Evolutionary conservation across 2,329 filamentous ascomycete species (phyloP).

Genomic region (Mollisia scopiformis): DNA sequence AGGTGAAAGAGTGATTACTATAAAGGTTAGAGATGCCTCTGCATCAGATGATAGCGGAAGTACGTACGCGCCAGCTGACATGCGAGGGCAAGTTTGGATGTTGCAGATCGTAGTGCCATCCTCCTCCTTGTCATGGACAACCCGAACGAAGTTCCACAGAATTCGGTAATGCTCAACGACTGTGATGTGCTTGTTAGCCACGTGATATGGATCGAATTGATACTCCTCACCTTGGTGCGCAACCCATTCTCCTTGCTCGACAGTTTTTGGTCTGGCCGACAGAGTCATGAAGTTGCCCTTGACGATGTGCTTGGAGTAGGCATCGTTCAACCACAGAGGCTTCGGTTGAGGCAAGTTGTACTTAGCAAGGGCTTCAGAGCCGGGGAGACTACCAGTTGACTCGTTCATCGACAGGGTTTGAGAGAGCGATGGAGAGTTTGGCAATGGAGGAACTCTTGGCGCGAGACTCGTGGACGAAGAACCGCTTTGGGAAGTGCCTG

Average conservation of each 20-base stretch:
- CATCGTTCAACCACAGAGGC: slow-evolving; percentile 75
- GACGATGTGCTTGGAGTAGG: slow-evolving; percentile 83
- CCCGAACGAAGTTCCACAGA: slow-evolving; percentile 85
- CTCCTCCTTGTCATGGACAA: slow-evolving; percentile 84
- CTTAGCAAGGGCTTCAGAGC: slow-evolving; percentile 54
- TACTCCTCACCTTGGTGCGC: slow-evolving; percentile 79
- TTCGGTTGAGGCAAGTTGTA: slow-evolving; percentile 69
- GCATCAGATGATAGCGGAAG: background rate
- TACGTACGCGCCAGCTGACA: slow-evolving; percentile 91
- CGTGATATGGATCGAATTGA: slow-evolving; percentile 11
- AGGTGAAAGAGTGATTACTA: slow-evolving; percentile 93
- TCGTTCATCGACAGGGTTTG: slow-evolving; percentile 72
- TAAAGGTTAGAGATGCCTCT: slow-evolving; percentile 8
- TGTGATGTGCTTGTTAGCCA: slow-evolving; percentile 41
- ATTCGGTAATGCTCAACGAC: slow-evolving; percentile 93
- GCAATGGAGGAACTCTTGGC: slow-evolving; percentile 63
- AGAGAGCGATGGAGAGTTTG: slow-evolving; percentile 65
- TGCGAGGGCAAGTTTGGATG: slow-evolving; percentile 79
- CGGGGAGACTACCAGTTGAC: slow-evolving; percentile 35
- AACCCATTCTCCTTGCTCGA: slow-evolving; percentile 94
- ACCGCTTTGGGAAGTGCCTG: slow-evolving; percentile 47
- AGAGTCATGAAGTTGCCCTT: slow-evolving; percentile 98
- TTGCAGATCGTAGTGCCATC: slow-evolving; percentile 83
- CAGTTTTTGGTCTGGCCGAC: slow-evolving; percentile 88
- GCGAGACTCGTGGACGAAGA: slow-evolving; percentile 56